Evolutionary conservation across 495 filamentous ascomycete species (phyloP), one percentile per base, ranked within the genome.

Genomic region (Letharia columbiana): DNA sequence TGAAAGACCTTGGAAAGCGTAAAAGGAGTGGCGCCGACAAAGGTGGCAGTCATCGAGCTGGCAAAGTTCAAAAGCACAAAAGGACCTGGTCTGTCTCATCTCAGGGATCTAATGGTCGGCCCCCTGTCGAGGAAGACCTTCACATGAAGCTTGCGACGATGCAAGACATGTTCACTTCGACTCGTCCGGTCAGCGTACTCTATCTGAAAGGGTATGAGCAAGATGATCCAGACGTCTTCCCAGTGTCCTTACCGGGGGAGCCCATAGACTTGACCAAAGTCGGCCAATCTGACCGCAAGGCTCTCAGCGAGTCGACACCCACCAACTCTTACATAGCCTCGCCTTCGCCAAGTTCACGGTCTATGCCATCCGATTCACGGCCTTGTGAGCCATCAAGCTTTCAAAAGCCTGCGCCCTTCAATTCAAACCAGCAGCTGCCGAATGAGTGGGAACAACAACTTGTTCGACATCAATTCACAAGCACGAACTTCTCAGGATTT

Each of bases 1-100:
- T 91, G 75, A 92, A 91, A 71, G 89, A 91, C 60, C 90, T 90
- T 67, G 87, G 90, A 42, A 98, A 96, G 76, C 83, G 91, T 54
- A 97, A 97, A 75, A 84, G 91, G 66, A 82, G 76, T 68, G 86
- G 81, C 35, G 86, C 81, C 5, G 81, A 74, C 66, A 85, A 84
- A 72, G 73, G 68, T 60, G 65, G 77, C 62, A 76, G 78, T 77
- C 70, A 76, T 61, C 71, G 85, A 67, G 87, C 89, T 42, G 85
- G 87, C 13, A 98, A 96, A 74, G 83, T 88, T 11, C 82, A 83
- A 9, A 96, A 96, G 71, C 92, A 96, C 75, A 96, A 96, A 74
- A 82, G 95, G 41, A 94, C 92, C 4, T 97, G 92, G 92, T 97
- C 94, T 31, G 89, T 94, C 81, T 89, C 91, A n/a, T 96, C 92